Conservation (phyloP, 1,284 basidiomycete species). For the Fomitopsis pinicola region DNA sequence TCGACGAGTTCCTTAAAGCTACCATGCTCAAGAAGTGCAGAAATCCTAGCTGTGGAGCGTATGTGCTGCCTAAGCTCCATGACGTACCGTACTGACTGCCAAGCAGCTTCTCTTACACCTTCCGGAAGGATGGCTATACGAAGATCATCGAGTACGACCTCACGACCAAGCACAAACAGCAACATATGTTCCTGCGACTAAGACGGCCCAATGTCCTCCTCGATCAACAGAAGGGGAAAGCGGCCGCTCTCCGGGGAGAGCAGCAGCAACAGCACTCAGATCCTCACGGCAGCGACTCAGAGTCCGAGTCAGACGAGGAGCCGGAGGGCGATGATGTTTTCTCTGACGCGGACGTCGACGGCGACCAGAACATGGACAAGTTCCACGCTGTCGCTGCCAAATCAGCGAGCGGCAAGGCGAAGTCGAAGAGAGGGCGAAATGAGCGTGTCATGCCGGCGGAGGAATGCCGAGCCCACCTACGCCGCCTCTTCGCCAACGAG, state of each 20-base stretch:
- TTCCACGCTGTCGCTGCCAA: constrained; percentile 32
- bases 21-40: constrained; percentile 72
- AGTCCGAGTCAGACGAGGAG: constrained; percentile 42
- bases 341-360: background rate
- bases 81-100: background rate
- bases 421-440: constrained; percentile 72
- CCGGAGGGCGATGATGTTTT: background rate
- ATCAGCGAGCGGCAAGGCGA: constrained; percentile 76
- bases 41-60: constrained; percentile 77
- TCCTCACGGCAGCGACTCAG: constrained; percentile 35
- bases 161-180: constrained; percentile 72
- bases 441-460: constrained; percentile 89
- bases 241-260: constrained; percentile 12
- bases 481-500: constrained; percentile 86
- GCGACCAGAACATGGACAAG: background rate
- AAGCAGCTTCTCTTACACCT: constrained; percentile 77
- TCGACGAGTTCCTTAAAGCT: constrained; percentile 79
- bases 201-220: constrained; percentile 71
- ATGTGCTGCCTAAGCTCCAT: constrained; percentile 34
- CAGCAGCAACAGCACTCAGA: constrained; percentile 5
- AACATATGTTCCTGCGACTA: constrained; percentile 52
- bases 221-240: constrained; percentile 36
- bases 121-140: constrained; percentile 91
- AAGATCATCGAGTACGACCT: constrained; percentile 96
- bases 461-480: constrained; percentile 92